Conservation (phyloP, 208 protist genomes). For the Crithidia brevicula region DNA sequence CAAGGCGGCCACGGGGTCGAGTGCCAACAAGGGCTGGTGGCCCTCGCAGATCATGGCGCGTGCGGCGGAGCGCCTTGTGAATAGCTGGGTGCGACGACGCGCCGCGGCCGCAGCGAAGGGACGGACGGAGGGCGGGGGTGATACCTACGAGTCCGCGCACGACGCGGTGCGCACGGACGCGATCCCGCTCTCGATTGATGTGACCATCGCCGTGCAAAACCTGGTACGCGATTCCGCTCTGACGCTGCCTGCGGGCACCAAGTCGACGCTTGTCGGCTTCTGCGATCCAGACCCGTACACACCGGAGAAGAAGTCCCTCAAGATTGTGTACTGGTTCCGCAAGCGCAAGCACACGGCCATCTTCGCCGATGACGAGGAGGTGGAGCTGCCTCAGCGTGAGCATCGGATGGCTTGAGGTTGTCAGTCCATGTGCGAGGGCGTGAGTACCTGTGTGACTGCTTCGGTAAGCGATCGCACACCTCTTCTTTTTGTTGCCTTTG, state of each 20-base stretch:
- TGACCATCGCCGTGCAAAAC: constrained; percentile 88
- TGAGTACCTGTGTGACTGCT: too few species aligned
- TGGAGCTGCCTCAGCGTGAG: constrained; percentile 76
- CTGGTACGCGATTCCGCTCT: constrained; percentile 82
- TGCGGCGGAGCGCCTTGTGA: constrained; percentile 22
- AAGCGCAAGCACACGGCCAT: constrained; percentile 72
- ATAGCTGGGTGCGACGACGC: constrained; percentile 14
- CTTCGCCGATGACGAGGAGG: constrained; percentile 69
- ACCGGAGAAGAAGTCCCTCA: constrained; percentile 79
- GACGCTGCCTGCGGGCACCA: constrained; percentile 68
- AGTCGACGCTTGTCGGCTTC: constrained; percentile 81
- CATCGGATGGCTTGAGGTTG: constrained; percentile 39
- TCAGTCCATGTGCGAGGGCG: too few species aligned
- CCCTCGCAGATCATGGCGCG: constrained; percentile 25
- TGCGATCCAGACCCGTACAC: constrained; percentile 89
- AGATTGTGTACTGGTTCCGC: constrained; percentile 88
- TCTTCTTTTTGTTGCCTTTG: too few species aligned
- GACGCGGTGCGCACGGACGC: constrained; percentile 33
- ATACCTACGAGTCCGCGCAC: constrained; percentile 16
- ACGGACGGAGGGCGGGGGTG: neutral
- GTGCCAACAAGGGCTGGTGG: constrained; percentile 21
- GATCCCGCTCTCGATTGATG: constrained; percentile 76
- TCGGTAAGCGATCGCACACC: too few species aligned
- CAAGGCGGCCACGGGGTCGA: neutral
- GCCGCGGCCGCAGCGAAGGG: neutral